Conservation (phyloP, 305 asterid genomes). For the Plantago rigida region DNA sequence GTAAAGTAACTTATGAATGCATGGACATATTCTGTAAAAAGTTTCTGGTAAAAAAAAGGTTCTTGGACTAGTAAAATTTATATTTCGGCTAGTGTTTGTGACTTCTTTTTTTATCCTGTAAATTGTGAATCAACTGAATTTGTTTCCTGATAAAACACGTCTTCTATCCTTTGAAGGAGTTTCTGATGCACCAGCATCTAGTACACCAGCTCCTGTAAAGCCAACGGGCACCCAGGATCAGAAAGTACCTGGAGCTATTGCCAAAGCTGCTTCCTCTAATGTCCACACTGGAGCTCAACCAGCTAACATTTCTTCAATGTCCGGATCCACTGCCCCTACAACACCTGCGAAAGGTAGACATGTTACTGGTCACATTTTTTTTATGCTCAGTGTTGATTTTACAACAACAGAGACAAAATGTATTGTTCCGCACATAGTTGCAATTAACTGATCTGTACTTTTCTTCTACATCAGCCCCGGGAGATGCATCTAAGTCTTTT, state of each 20-base stretch:
- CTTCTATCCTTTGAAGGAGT: conserved; percentile 33
- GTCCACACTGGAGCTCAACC: conserved; percentile 40
- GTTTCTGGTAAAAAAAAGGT: background rate
- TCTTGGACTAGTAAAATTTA: background rate
- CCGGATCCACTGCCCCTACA: conserved; percentile 40
- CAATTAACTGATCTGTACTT: conserved; percentile 22
- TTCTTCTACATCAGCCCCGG: conserved; percentile 34
- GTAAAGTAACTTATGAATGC: too few species aligned
- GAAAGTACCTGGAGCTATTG: conserved; percentile 41
- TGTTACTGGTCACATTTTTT: conserved; percentile 19
- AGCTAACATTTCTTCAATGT: conserved; percentile 36
- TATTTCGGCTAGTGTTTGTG: background rate
- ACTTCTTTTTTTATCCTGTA: background rate
- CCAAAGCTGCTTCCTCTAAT: conserved; percentile 44
- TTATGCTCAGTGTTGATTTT: background rate
- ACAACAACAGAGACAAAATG: conserved; percentile 3
- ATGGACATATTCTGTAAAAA: background rate
- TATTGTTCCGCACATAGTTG: conserved; percentile 9
- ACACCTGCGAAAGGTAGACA: conserved; percentile 58
- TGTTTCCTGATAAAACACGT: background rate
- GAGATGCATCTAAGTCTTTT: conserved; percentile 52
- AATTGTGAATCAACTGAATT: background rate
- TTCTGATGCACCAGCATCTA: conserved; percentile 34
- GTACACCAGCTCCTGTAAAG: conserved; percentile 28
- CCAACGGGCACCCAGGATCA: conserved; percentile 37